Base-by-base conservation (phyloP, 805 yeast genomes). In the Danielia reshetovae region DNA sequence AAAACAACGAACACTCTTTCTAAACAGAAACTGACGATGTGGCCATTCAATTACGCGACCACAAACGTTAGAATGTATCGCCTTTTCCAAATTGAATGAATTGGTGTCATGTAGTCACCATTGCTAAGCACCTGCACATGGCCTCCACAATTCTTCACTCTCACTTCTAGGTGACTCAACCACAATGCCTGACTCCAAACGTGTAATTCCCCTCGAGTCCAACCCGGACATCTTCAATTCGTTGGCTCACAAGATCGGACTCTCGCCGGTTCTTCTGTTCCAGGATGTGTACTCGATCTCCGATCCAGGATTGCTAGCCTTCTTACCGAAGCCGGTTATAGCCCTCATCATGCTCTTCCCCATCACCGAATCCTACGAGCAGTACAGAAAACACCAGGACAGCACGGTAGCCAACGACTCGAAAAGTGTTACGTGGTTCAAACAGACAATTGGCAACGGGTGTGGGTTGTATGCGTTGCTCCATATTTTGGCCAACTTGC, bases 381-480 rank as follows among this genome's bases (percentile, higher is more conserved):
- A 48, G 11, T 67, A 75, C 36, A 63, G 81, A 29, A 32, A 47
- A 15, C 41, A 45, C 11, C 72, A 67, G 28, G 81, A 77, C 37
- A 39, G 27, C 4, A 48, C 48, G 19, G 34, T 49, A 9, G 56
- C 59, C 28, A 67, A 65, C 30, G 37, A 48, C 14, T 43, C 53
- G 5, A 61, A 49, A 5, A 49, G 58, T 8, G 65, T 79, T 11
- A 45, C 71, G n/a, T 93, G 97, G 97, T 77, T 80, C 48, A 78
- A 77, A 46, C 98, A 90, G 52, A 79, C 88, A 1, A 76, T 93
- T 12, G 76, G 75, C 42, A 90, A 90, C 55, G 94, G 95, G 0
- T 90, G 98, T 63, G 98, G 98, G 4, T 72, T 94, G 21, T 86
- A 84, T 59, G 97, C 96, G 0, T 57, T 93, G 29, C 62, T 90